These are phyloP conservation scores for Aspergillus felis DNA, from an alignment of 2,329 filamentous ascomycete species.

Conservation along the genomic window DNA sequence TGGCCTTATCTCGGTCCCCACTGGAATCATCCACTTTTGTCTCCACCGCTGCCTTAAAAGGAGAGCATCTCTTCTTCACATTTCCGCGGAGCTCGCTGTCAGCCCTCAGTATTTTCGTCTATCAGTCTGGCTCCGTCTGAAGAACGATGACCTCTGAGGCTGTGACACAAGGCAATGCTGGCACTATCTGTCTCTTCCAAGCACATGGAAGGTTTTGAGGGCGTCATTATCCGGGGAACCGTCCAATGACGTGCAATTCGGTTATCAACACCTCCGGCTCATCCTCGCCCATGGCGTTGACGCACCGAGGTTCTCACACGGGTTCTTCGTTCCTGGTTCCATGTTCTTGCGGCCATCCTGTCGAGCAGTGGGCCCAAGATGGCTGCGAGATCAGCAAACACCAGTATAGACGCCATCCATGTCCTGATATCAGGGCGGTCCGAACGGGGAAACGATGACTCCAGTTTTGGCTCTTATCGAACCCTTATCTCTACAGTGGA, in stretches of 20 bases:
- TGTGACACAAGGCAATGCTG: not conserved
- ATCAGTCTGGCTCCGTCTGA: not conserved
- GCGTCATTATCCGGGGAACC: not conserved
- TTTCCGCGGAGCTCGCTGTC: constrained; percentile 8
- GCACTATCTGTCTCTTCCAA: not conserved
- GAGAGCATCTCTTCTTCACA: constrained; percentile 1
- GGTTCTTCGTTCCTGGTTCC: not conserved
- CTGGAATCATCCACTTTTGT: not conserved
- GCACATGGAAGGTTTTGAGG: not conserved
- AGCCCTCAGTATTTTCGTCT: not conserved
- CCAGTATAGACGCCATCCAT: not conserved
- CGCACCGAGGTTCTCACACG: not conserved
- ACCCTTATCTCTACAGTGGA: not conserved
- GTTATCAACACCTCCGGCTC: constrained; percentile 17
- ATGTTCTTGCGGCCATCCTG: not conserved
- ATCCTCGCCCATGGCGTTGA: not conserved
- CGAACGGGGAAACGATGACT: not conserved
- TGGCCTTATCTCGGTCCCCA: not conserved
- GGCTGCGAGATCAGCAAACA: not conserved
- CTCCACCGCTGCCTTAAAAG: constrained; percentile 5
- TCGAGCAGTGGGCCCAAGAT: not conserved
- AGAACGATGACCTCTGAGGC: not conserved
- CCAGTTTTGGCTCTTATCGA: not conserved
- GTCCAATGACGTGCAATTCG: constrained; percentile 20
- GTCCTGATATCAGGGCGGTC: not conserved